These are phyloP conservation scores for Rhynchospora pubera DNA, from an alignment of 176 grass and related monocot species.

Conservation along the genomic window DNA sequence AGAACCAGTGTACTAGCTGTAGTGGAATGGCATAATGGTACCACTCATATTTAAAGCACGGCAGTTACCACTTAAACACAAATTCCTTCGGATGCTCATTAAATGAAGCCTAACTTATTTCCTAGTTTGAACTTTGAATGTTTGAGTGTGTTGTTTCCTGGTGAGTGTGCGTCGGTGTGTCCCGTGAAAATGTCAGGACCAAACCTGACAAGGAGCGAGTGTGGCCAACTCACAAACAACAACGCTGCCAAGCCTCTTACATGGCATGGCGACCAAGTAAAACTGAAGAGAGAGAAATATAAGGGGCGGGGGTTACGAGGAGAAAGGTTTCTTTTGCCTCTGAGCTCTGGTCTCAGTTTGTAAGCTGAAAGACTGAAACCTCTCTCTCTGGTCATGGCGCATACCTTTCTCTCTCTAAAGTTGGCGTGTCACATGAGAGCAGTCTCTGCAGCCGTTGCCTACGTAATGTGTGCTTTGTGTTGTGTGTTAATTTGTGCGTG, in stretches of 20 bases:
- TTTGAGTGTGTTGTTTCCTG: neutral
- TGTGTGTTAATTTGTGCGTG: conserved; percentile 16
- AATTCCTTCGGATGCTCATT: conserved; percentile 8
- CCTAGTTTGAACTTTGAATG: conserved; percentile 13
- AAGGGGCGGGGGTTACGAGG: conserved; percentile 15
- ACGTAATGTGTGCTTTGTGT: conserved; percentile 1
- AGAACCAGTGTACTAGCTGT: neutral
- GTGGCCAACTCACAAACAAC: conserved; percentile 18
- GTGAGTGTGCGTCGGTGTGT: neutral
- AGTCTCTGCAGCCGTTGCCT: conserved; percentile 19
- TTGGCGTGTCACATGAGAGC: conserved; percentile 42
- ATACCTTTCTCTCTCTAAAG: conserved; percentile 21
- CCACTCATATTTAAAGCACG: conserved; percentile 21
- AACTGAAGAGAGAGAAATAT: conserved; percentile 11
- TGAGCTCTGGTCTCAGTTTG: conserved; percentile 8
- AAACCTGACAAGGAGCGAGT: conserved; percentile 13
- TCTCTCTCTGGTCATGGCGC: conserved; percentile 12
- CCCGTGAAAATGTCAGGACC: conserved; percentile 20
- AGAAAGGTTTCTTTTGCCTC: conserved; percentile 26
- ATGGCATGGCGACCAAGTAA: conserved; percentile 2
- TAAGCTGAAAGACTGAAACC: conserved; percentile 16
- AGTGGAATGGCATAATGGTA: neutral
- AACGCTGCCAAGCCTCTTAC: conserved; percentile 12
- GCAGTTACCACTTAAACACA: conserved; percentile 22
- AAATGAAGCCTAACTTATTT: conserved; percentile 26